Percentiles rank a stretch among this genome's conserved stretches.
These are phyloP conservation scores for Neonectria faginata DNA, from an alignment of 2,329 filamentous ascomycete species.

Conservation along the genomic window DNA sequence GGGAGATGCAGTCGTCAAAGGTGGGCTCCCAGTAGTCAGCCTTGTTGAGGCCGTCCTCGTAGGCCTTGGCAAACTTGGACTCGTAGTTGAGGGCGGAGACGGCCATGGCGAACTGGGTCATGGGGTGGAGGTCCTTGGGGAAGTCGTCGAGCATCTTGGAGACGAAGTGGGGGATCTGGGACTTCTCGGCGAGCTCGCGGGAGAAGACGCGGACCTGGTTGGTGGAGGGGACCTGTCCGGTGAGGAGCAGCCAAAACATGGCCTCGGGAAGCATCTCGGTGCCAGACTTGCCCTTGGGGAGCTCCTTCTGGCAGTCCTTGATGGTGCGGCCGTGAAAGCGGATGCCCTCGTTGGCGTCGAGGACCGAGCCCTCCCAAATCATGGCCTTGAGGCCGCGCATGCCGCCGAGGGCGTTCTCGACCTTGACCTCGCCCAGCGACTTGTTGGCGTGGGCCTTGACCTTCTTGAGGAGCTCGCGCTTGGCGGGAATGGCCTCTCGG, in stretches of 20 bases:
- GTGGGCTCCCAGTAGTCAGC: slow-evolving; percentile 99
- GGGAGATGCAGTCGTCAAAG: slow-evolving; percentile 92
- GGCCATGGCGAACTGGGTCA: slow-evolving; percentile 97
- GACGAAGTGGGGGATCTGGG: slow-evolving; percentile 84
- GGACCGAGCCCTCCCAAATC: slow-evolving; percentile 98
- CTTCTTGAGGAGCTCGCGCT: slow-evolving; percentile 92
- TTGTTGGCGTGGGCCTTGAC: slow-evolving; percentile 88
- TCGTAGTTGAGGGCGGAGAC: slow-evolving; percentile 97
- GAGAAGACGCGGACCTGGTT: slow-evolving; percentile 86
- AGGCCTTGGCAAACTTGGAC: slow-evolving; percentile 92
- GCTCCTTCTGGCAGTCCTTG: slow-evolving; percentile 94
- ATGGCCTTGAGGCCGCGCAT: slow-evolving; percentile 98
- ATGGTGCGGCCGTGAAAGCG: slow-evolving; percentile 98
- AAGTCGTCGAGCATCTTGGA: slow-evolving; percentile 90
- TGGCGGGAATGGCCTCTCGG: slow-evolving; percentile 85
- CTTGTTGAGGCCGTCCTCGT: slow-evolving; percentile 91
- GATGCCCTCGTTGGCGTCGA: slow-evolving; percentile 97
- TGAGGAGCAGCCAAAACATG: slow-evolving; percentile 99
- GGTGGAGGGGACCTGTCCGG: slow-evolving; percentile 87
- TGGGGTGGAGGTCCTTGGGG: slow-evolving; percentile 91
- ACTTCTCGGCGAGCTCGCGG: slow-evolving; percentile 87
- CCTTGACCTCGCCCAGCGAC: slow-evolving; percentile 90
- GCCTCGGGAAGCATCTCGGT: slow-evolving; percentile 98
- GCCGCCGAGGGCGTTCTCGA: slow-evolving; percentile 93
- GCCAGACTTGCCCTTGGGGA: slow-evolving; percentile 91